Evolutionary conservation across 1,284 basidiomycete genomes (phyloP).

Genomic region (Cryptococcus sp.): DNA sequence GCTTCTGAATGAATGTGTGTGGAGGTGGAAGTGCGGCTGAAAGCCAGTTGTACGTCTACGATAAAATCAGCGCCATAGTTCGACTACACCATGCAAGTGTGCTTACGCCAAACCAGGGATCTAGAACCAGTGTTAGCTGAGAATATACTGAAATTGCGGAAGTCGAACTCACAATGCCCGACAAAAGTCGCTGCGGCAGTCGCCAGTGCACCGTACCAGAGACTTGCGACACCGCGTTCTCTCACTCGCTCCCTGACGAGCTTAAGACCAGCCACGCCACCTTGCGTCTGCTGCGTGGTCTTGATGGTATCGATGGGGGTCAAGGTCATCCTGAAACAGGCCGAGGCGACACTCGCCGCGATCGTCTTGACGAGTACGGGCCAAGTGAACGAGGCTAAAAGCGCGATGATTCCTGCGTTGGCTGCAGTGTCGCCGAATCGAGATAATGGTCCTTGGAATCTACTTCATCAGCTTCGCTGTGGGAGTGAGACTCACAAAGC

Average conservation of each 20-base stretch:
- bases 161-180: constrained; percentile 67
- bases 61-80: background rate
- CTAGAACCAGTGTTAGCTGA: constrained; percentile 53
- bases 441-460: constrained; percentile 52
- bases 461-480: background rate
- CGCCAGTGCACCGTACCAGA: constrained; percentile 86
- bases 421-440: constrained; percentile 83
- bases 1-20: constrained; percentile 61
- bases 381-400: constrained; percentile 41
- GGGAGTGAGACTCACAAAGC: constrained; percentile 66
- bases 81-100: background rate
- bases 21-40: constrained; percentile 64
- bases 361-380: constrained; percentile 51
- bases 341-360: constrained; percentile 55
- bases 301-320: constrained; percentile 89
- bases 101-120: constrained; percentile 57
- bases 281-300: constrained; percentile 88
- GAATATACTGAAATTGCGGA: constrained; percentile 40
- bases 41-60: constrained; percentile 71
- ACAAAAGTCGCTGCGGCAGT: constrained; percentile 89
- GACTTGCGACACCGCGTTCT: constrained; percentile 69
- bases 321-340: constrained; percentile 76
- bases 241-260: constrained; percentile 71
- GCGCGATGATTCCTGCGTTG: constrained; percentile 50
- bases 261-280: constrained; percentile 62